Base-by-base conservation (phyloP, 768 basidiomycete genomes). In the Boletus sp. region DNA sequence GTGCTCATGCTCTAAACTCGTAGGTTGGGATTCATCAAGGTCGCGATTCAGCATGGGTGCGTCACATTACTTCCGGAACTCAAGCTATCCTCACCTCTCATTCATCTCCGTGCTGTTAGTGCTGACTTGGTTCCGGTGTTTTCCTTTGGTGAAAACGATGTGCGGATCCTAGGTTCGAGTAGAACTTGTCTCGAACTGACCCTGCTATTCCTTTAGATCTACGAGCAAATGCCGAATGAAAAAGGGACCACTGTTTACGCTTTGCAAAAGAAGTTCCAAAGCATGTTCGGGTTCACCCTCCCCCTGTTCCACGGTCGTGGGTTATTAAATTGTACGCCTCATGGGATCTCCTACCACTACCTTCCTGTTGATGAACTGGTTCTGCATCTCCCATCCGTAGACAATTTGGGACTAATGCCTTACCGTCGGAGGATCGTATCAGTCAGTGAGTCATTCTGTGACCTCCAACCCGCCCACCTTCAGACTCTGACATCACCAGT, bases 81-180 rank as follows among this genome's bases (percentile, higher is more conserved):
- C 23, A 21, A n/a, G n/a, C 23, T n/a, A 29, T 45, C 43, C 39
- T 37, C 47, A 38, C 30, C 55, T 14, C 47, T 38, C 25, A 52
- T 54, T 41, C 33, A 56, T 25, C 49, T 53, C 11, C 45, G 32
- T 43, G 35, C 14, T 50, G 23, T 14, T 59, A 94, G 93, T 50
- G 97, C 97, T 37, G 93, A 95, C 64, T 77, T 99, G 11, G 97
- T 99, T 0, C 97, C 97, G 0, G 95, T 98, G 4, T 98, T 99
- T 67, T 95, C 93, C 6, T 99, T 99, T 63, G 97, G 97, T 13
- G 97, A 99, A 76, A 98, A 98, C 68, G 97, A 98, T 70, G 95
- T 95, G 57, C 9, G 65, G 83, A 78, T 43, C 13, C 38, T 30
- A 7, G 15, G 19, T 46, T 49, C 23, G 51, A 32, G 19, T 13